Base-by-base conservation (phyloP, 345 rosid genomes). In the Angophora floribunda region DNA sequence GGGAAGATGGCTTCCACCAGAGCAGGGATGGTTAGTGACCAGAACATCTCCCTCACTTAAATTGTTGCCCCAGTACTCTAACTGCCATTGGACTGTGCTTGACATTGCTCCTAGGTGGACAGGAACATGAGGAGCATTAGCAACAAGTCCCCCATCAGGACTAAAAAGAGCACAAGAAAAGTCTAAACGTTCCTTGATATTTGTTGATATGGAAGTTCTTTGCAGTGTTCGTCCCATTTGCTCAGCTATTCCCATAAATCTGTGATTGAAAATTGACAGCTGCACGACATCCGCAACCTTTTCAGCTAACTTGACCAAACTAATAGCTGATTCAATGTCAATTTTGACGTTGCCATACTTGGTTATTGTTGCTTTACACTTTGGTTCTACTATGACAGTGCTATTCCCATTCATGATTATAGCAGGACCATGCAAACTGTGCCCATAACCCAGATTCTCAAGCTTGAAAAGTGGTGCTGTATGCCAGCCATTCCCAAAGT, bases 91-190 rank as follows among this genome's bases (percentile, higher is more conserved):
- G 45, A 97, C 99, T 3, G 99, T 95, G 89, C 95, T 97, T 52
- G 99, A 97, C 99, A 96, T 97, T 86, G 99, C 99, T 89, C 99
- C 99, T 28, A 97, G 94, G 89, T 97, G 99, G 86, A 97, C 99
- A 22, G 99, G 99, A 86, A 97, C 98, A 89, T 97, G 99, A 51
- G 99, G 99, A 17, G 99, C 99, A 93, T 97, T 97, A 79, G 99
- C 99, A 70, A 96, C 99, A 78, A 97, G 93, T 50, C 99, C 99
- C 1, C 99, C 99, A 86, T 96, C 98, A 55, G 98, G 98, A 89
- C 97, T 94, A 90, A 97, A 97, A 65, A 97, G 97, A 87, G 99
- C 99, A 75, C 99, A 97, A 57, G 99, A 97, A 90, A 97, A 97
- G 92, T 97, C 99, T 89, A 97, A 89, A 90, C 99, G 91, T 90